Evolutionary conservation across 2,329 filamentous ascomycete species (phyloP).

Genomic region (Corniculantispora saksenae): DNA sequence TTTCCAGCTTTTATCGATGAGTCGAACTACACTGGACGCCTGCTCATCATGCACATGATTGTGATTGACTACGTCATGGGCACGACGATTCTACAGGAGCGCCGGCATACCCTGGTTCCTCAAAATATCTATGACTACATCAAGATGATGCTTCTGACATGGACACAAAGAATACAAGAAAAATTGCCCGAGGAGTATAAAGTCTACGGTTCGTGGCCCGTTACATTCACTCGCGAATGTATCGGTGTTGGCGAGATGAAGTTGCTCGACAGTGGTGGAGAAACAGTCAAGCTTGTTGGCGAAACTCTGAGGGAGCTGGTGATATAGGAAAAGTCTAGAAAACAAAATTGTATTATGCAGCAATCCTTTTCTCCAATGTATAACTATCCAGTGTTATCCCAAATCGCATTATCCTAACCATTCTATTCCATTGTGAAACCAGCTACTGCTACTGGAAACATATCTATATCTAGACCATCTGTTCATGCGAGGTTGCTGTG

Average conservation of each 20-base stretch:
- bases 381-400: not conserved
- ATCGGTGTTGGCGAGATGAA: slow-evolving; percentile 14
- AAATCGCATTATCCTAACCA: too few relatives aligned
- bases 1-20: slow-evolving; percentile 17
- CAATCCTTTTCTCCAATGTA: not conserved
- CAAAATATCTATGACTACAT: slow-evolving; percentile 25
- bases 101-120: not conserved
- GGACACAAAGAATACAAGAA: slow-evolving; percentile 38
- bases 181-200: slow-evolving; percentile 33
- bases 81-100: slow-evolving; percentile 14
- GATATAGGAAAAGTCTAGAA: not conserved
- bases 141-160: slow-evolving; percentile 36
- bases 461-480: not conserved
- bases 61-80: slow-evolving; percentile 19
- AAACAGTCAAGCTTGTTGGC: slow-evolving; percentile 23
- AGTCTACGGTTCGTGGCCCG: slow-evolving; percentile 36
- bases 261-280: slow-evolving; percentile 17
- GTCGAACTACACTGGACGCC: slow-evolving; percentile 12
- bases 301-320: slow-evolving; percentile 14
- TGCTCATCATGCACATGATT: slow-evolving; percentile 20
- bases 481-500: not conserved
- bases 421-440: not conserved
- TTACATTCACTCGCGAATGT: slow-evolving; percentile 27
- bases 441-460: not conserved
- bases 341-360: not conserved